Conservation (phyloP, 345 rosid species). For the Lepidium sativum region DNA sequence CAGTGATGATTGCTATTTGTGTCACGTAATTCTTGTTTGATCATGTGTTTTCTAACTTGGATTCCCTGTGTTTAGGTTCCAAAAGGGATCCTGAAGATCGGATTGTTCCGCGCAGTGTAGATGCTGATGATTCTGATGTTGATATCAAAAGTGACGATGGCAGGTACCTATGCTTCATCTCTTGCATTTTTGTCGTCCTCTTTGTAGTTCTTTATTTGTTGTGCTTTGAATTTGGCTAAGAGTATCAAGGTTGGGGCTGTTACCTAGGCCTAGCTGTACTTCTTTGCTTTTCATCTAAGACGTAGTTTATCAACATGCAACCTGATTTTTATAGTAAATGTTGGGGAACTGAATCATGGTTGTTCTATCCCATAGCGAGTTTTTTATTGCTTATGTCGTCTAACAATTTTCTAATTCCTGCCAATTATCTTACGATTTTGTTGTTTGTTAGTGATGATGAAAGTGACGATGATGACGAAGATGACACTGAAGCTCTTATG, state of each 20-base stretch:
- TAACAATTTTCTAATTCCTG: not conserved
- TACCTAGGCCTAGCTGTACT: not conserved
- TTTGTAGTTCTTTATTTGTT: not conserved
- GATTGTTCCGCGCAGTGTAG: constrained; percentile 64
- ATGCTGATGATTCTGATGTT: constrained; percentile 97
- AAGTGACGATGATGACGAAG: constrained; percentile 62
- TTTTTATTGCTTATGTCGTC: not conserved
- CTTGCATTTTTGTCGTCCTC: not conserved
- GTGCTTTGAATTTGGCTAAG: not conserved
- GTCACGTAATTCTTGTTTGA: not conserved
- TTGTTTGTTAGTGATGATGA: constrained; percentile 35
- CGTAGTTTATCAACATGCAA: not conserved
- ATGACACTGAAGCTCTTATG: constrained; percentile 82
- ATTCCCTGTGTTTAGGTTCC: constrained; percentile 33
- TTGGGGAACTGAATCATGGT: not conserved
- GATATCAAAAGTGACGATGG: constrained; percentile 61
- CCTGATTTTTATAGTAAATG: not conserved
- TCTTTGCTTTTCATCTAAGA: not conserved
- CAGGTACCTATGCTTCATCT: constrained; percentile 36
- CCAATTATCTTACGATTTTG: not conserved
- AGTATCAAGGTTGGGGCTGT: not conserved
- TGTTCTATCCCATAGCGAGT: not conserved
- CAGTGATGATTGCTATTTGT: not conserved
- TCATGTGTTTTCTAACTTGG: constrained; percentile 20
- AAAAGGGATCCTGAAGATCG: constrained; percentile 85